A percentile compares a stretch with the other conserved stretches of the same genome.
These are phyloP conservation scores for Wolfiporia cocos DNA, from an alignment of 1,284 basidiomycete species.

Conservation along the genomic window DNA sequence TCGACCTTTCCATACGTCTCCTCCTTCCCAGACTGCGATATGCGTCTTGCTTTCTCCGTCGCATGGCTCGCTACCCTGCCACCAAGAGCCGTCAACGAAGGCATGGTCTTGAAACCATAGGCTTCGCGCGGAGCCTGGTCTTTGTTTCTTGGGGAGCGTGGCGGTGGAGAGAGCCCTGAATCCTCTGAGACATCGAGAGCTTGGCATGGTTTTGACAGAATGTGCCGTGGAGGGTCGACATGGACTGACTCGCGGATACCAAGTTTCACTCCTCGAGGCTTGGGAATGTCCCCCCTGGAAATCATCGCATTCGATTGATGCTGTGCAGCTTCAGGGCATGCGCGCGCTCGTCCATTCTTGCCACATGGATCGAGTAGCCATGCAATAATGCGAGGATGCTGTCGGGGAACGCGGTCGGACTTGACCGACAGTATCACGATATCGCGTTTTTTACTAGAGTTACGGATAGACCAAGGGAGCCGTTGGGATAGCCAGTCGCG, in stretches of 20 bases:
- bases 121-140: conserved; percentile 5
- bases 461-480: not conserved
- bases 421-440: too few species aligned
- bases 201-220: too few species aligned
- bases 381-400: conserved; percentile 1
- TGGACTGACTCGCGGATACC: too few species aligned
- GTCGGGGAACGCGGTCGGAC: not conserved
- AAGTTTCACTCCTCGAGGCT: too few species aligned
- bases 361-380: conserved; percentile 1
- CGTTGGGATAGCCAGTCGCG: not conserved
- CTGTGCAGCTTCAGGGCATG: too few species aligned
- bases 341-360: not conserved
- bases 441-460: too few species aligned
- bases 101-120: conserved; percentile 11
- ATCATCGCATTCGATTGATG: too few species aligned
- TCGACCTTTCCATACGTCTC: not conserved
- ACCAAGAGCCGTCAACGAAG: conserved; percentile 17
- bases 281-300: too few species aligned
- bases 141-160: conserved; percentile 11
- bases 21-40: not conserved
- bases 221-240: too few species aligned
- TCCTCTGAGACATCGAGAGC: too few species aligned
- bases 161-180: conserved; percentile 13
- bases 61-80: not conserved
- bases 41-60: not conserved